Percentiles rank a stretch among this genome's conserved stretches.
phyloP scores from a whole-genome alignment of 495 filamentous ascomycete genomes.

The Sabuloglossum arenarium region DNA sequence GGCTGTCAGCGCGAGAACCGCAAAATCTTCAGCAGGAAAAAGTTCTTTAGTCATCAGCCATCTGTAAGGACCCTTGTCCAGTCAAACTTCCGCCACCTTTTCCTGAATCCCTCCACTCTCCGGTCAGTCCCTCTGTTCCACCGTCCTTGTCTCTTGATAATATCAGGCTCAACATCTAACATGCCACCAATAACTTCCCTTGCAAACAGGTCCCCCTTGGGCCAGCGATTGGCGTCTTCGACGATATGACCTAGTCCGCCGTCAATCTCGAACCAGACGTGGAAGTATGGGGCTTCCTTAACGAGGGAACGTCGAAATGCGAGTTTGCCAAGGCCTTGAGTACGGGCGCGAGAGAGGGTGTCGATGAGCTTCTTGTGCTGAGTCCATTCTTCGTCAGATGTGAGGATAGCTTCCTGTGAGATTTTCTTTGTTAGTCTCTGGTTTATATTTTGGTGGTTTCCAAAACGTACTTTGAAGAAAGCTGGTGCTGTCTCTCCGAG shows the following conservation, averaged over 20 bases:
- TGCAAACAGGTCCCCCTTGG: slow-evolving; percentile 81
- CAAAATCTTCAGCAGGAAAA: not conserved
- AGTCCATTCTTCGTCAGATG: slow-evolving; percentile 76
- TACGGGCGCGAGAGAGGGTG: slow-evolving; percentile 44
- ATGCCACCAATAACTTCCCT: slow-evolving; percentile 85
- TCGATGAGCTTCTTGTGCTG: slow-evolving; percentile 92
- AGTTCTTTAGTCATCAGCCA: slow-evolving; percentile 7
- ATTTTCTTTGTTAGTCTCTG: not conserved
- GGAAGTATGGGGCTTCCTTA: slow-evolving; percentile 98
- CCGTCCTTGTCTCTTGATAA: slow-evolving; percentile 78
- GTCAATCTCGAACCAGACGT: slow-evolving; percentile 87
- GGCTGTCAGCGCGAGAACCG: not conserved
- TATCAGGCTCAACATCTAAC: slow-evolving; percentile 61
- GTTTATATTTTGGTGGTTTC: not conserved
- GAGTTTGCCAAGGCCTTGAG: slow-evolving; percentile 45
- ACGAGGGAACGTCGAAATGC: slow-evolving; percentile 69
- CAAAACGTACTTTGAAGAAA: slow-evolving; percentile 43
- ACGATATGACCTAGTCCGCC: slow-evolving; percentile 86
- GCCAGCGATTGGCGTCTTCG: slow-evolving; percentile 75
- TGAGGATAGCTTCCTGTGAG: slow-evolving; percentile 55
- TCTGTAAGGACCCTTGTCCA: slow-evolving; percentile 73
- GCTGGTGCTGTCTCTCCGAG: slow-evolving; percentile 79
- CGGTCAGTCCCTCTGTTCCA: slow-evolving; percentile 54
- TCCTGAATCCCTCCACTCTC: slow-evolving; percentile 59
- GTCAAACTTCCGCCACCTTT: slow-evolving; percentile 80